Evolutionary conservation across 192 early-diverging fungal species (phyloP).

Genomic region (Thamnidium elegans): DNA sequence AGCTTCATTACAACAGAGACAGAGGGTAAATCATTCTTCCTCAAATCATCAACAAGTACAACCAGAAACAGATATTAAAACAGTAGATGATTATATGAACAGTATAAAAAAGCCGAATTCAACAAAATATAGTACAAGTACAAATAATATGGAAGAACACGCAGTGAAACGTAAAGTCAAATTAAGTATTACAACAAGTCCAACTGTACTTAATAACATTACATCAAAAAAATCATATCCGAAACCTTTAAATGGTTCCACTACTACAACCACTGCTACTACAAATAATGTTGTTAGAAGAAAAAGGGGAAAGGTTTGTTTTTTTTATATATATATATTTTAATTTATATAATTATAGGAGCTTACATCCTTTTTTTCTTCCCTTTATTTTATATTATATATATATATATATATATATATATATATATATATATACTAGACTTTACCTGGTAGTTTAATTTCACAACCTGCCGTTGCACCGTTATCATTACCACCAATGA

Average conservation of each 20-base stretch:
- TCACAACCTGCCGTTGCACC: slow-evolving; percentile 6
- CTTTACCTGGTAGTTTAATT: slow-evolving; percentile 14
- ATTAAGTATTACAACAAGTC: slow-evolving; percentile 4
- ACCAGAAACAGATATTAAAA: neutral
- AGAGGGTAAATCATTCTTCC: neutral
- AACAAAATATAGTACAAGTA: neutral
- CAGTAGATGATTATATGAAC: slow-evolving; percentile 5
- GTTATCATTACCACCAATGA: slow-evolving; percentile 16
- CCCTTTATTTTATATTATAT: neutral
- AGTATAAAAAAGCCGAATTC: slow-evolving; percentile 1
- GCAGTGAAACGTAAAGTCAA: slow-evolving; percentile 14
- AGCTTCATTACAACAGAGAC: neutral
- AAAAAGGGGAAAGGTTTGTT: slow-evolving; percentile 17
- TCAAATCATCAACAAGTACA: neutral
- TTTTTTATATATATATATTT: neutral
- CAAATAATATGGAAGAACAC: neutral
- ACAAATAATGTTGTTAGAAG: slow-evolving; percentile 2
- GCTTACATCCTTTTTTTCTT: neutral
- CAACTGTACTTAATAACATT: neutral
- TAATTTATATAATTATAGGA: neutral
- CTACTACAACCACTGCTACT: too few relatives aligned
- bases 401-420: neutral
- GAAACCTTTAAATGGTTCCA: neutral
- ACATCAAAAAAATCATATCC: slow-evolving; percentile 2
- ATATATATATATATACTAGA: slow-evolving; percentile 5